phyloP scores from a whole-genome alignment of 2,329 filamentous ascomycete genomes.

The Eutypa lata region DNA sequence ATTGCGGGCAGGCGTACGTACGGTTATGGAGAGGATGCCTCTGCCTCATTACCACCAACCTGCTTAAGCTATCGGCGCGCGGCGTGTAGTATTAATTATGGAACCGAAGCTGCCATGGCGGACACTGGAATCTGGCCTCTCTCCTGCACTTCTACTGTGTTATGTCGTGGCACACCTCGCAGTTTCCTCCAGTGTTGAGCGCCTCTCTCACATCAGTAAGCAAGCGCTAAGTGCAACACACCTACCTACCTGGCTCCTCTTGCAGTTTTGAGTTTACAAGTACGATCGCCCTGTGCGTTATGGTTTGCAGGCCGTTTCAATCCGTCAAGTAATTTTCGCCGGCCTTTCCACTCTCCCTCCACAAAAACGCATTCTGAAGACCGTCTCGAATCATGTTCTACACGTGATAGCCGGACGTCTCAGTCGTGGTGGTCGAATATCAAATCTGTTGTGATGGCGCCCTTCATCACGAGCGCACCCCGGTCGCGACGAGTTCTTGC shows the following conservation, averaged over 20 bases:
- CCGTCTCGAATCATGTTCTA: background rate
- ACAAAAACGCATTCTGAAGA: background rate
- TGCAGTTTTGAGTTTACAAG: background rate
- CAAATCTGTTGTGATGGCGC: background rate
- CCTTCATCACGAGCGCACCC: background rate
- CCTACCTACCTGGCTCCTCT: background rate
- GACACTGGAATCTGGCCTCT: background rate
- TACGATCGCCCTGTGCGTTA: background rate
- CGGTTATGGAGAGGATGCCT: background rate
- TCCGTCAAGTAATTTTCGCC: background rate
- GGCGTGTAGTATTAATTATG: too few species aligned
- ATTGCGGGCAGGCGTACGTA: background rate
- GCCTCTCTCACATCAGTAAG: background rate
- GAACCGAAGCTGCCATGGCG: too few species aligned
- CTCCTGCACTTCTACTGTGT: background rate
- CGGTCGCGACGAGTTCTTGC: background rate
- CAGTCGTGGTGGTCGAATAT: background rate
- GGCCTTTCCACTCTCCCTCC: background rate
- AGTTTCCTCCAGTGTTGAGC: background rate
- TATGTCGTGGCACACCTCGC: background rate
- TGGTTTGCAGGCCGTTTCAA: background rate
- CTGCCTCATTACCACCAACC: too few species aligned
- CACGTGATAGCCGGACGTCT: background rate
- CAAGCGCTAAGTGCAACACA: background rate
- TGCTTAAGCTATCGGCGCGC: too few species aligned